phyloP scores from a whole-genome alignment of 2,329 filamentous ascomycete species.

The Colletotrichum kahawae region DNA sequence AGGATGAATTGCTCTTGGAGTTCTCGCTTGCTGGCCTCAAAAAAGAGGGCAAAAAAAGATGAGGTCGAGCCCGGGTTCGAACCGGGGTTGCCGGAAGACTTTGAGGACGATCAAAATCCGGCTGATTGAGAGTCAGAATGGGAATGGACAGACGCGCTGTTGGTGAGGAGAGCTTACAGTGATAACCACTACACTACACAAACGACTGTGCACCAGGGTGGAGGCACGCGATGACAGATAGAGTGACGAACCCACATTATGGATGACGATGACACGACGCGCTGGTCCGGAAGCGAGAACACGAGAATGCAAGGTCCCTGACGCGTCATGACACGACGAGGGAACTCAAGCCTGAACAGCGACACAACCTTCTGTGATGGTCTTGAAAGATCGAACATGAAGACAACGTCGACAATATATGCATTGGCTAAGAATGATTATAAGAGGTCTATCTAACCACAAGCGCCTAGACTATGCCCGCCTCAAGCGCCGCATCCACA shows the following conservation, averaged over 20 bases:
- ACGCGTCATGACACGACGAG: neutral
- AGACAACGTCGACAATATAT: accelerated
- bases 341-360: neutral
- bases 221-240: neutral
- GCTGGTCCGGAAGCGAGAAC: neutral
- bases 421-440: neutral
- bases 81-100: conserved; percentile 19
- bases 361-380: neutral
- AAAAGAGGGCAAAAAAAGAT: neutral
- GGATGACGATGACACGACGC: neutral
- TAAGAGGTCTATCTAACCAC: neutral
- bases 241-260: neutral
- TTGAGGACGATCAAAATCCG: conserved; percentile 10
- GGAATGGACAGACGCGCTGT: neutral
- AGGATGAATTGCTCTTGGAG: neutral
- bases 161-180: neutral
- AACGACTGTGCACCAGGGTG: neutral
- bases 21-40: accelerated
- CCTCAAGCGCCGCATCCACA: neutral
- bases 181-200: conserved; percentile 23
- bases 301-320: neutral
- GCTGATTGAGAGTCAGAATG: neutral
- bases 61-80: conserved; percentile 21
- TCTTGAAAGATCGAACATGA: accelerated
- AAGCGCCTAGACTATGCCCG: neutral